These are phyloP conservation scores for Thymus quinquecostatus DNA, from an alignment of 257 asterid genomes.

Conservation along the genomic window DNA sequence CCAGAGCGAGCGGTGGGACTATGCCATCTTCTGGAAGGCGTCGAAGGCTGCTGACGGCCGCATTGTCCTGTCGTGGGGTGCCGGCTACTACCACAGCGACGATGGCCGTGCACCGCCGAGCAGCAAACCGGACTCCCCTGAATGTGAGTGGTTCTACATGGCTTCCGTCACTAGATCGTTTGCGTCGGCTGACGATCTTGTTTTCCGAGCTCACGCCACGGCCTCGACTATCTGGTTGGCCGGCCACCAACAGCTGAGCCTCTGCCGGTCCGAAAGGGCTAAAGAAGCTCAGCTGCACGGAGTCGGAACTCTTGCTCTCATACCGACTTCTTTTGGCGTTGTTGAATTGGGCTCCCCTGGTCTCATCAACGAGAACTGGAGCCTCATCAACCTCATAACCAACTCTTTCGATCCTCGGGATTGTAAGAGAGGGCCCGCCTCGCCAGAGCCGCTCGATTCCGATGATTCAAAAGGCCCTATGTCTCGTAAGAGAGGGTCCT, in stretches of 20 bases:
- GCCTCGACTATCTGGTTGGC: conserved; percentile 34
- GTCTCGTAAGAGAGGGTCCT: neutral
- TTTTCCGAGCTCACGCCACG: conserved; percentile 28
- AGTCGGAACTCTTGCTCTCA: conserved; percentile 36
- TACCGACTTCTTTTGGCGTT: conserved; percentile 40
- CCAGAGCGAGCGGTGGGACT: conserved; percentile 43
- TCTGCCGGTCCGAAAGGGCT: conserved; percentile 38
- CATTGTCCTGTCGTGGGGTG: conserved; percentile 41
- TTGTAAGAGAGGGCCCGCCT: neutral
- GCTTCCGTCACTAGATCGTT: conserved; percentile 33
- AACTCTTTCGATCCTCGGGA: neutral
- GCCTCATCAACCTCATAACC: conserved; percentile 28
- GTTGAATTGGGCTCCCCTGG: conserved; percentile 46
- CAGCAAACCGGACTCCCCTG: neutral
- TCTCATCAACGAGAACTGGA: conserved; percentile 32
- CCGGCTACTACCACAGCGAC: conserved; percentile 36
- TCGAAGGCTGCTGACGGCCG: conserved; percentile 6
- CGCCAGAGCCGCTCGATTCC: neutral
- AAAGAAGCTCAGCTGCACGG: conserved; percentile 52
- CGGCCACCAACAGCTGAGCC: conserved; percentile 33
- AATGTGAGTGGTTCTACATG: conserved; percentile 43
- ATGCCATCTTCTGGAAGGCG: conserved; percentile 49
- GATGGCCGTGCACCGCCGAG: neutral
- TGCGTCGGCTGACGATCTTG: conserved; percentile 19
- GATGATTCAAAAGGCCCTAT: neutral